Percentiles rank a stretch among this genome's conserved stretches.
Evolutionary conservation across 305 asterid species (phyloP).

Genomic region (Solanum hybrid): DNA sequence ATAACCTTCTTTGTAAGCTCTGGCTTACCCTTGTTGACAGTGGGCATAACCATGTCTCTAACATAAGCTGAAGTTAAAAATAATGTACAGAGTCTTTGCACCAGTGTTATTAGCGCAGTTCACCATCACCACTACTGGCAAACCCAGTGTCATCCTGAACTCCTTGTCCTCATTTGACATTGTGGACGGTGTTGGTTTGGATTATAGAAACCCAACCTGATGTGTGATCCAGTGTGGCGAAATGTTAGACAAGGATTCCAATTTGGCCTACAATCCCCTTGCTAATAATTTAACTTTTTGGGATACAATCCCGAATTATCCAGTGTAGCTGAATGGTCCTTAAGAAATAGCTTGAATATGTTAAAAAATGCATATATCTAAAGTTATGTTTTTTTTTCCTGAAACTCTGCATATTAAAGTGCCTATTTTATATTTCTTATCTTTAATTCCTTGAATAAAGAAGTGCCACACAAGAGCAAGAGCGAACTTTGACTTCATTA

Average conservation of each 20-base stretch:
- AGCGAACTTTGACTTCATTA: not conserved
- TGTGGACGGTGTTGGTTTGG: not conserved
- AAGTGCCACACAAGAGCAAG: not conserved
- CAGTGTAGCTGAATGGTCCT: not conserved
- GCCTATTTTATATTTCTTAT: not conserved
- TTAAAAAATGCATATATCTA: not conserved
- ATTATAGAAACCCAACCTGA: not conserved
- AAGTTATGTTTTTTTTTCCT: not conserved
- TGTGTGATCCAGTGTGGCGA: not conserved
- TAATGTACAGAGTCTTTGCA: slow-evolving; percentile 32
- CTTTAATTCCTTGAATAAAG: not conserved
- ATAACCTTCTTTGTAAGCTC: slow-evolving; percentile 84
- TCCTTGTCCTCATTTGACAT: slow-evolving; percentile 8
- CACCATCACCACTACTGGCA: slow-evolving; percentile 84
- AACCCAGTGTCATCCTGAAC: slow-evolving; percentile 76
- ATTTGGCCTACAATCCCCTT: not conserved
- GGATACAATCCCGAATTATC: not conserved
- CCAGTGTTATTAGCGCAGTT: slow-evolving; percentile 84
- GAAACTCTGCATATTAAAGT: not conserved
- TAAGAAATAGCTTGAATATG: slow-evolving; percentile 5
- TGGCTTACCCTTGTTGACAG: slow-evolving; percentile 76
- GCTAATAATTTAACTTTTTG: not conserved
- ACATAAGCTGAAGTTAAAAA: not conserved
- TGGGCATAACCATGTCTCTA: slow-evolving; percentile 21
- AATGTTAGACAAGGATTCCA: not conserved